Conservation (phyloP, 257 asterid species). For the Ajuga chamaepitys region DNA sequence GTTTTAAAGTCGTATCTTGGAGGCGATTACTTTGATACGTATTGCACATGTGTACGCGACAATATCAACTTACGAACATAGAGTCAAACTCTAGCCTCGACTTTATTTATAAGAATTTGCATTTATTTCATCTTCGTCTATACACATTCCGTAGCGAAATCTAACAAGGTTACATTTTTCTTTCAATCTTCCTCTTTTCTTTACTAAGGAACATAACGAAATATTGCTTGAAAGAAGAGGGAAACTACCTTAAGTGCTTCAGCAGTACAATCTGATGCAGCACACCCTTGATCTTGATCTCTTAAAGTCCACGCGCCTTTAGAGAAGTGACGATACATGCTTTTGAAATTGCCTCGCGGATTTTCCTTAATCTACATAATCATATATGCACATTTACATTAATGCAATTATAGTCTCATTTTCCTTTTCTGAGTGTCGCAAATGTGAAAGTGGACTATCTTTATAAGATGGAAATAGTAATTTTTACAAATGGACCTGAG, state of each 20-base stretch:
- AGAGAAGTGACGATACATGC: constrained; percentile 67
- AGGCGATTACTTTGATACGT: too few species aligned
- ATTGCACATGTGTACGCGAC: too few species aligned
- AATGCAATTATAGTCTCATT: background rate
- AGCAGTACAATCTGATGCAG: constrained; percentile 68
- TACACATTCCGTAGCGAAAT: too few species aligned
- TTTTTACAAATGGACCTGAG: constrained; percentile 40
- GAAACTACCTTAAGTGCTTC: constrained; percentile 51
- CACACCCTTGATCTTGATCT: constrained; percentile 86
- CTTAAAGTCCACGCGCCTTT: constrained; percentile 85
- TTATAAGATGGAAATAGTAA: too few species aligned
- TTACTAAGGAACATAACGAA: background rate
- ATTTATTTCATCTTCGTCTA: too few species aligned
- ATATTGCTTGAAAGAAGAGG: background rate
- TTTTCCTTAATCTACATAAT: constrained; percentile 44
- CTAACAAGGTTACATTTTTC: too few species aligned
- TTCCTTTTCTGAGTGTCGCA: too few species aligned
- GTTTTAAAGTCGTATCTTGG: too few species aligned
- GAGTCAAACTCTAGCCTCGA: too few species aligned
- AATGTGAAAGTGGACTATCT: too few species aligned
- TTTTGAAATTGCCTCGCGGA: constrained; percentile 46
- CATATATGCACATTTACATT: background rate
- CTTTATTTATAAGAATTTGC: too few species aligned
- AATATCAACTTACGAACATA: too few species aligned
- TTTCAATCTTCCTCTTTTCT: background rate